phyloP scores from a whole-genome alignment of 768 basidiomycete species.

The Boletus patriciae region DNA sequence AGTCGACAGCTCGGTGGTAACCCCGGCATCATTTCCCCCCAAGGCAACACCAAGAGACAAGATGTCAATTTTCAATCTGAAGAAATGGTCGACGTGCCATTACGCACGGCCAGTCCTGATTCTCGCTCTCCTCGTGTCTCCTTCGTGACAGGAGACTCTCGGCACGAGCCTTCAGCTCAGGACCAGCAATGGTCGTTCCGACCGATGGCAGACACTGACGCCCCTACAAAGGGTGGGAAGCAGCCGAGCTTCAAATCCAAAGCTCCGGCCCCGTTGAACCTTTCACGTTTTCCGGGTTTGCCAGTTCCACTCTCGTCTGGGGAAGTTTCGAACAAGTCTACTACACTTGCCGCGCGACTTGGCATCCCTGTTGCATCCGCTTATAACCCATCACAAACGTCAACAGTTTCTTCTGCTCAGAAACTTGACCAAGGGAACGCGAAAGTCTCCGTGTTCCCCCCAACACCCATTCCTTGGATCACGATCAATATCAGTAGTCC shows the following conservation, averaged over 20 bases:
- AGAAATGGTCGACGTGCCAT: not conserved
- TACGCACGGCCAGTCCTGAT: not conserved
- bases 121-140: conserved; percentile 2
- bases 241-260: conserved; percentile 3
- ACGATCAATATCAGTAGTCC: not conserved
- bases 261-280: conserved; percentile 10
- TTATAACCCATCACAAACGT: not conserved
- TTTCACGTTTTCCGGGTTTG: not conserved
- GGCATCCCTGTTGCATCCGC: conserved; percentile 4
- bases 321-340: conserved; percentile 9
- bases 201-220: not conserved
- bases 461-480: conserved; percentile 4
- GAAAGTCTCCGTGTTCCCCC: conserved; percentile 1
- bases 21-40: conserved; percentile 12
- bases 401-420: not conserved
- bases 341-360: conserved; percentile 9
- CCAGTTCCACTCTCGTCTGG: not conserved
- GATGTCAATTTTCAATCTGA: not conserved
- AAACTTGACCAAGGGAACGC: conserved; percentile 13
- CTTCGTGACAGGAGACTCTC: not conserved
- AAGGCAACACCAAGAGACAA: not conserved
- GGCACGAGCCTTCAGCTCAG: not conserved
- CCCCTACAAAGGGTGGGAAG: conserved; percentile 1
- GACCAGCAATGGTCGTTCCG: not conserved
- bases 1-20: conserved; percentile 11